These are phyloP conservation scores for Apiotrichum sp. DNA, from an alignment of 1,284 basidiomycete species.

Conservation along the genomic window DNA sequence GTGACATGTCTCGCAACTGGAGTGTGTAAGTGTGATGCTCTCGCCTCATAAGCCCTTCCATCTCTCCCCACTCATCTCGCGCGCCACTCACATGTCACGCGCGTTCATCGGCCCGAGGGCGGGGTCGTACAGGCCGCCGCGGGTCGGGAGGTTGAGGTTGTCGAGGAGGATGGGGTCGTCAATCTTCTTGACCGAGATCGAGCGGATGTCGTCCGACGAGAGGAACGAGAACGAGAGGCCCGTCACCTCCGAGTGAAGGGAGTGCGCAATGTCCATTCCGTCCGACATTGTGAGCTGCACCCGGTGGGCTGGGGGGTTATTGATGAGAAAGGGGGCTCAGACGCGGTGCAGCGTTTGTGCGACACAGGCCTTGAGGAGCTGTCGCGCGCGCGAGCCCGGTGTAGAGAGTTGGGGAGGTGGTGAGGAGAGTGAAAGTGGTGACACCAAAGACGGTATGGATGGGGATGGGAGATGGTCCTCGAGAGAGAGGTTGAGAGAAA, in stretches of 20 bases:
- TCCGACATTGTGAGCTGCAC: conserved; percentile 6
- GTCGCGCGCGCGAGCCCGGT: conserved; percentile 8
- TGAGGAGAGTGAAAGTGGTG: conserved; percentile 3
- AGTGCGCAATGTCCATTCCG: conserved; percentile 85
- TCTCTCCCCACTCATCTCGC: no score
- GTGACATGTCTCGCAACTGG: conserved; percentile 86
- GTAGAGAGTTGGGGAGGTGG: not conserved
- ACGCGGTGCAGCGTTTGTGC: conserved; percentile 13
- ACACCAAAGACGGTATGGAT: no score
- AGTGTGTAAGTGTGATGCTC: not conserved
- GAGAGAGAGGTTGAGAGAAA: no score
- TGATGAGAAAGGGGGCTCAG: conserved; percentile 2
- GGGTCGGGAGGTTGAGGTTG: conserved; percentile 85
- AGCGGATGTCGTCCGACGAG: conserved; percentile 76
- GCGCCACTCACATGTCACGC: conserved; percentile 79
- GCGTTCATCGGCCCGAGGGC: conserved; percentile 83
- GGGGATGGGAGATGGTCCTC: no score
- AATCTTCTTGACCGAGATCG: conserved; percentile 95
- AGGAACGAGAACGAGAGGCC: conserved; percentile 94
- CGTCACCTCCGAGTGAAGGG: conserved; percentile 74
- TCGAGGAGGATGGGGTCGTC: conserved; percentile 89
- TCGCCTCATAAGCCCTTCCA: no score
- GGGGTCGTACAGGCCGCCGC: conserved; percentile 92
- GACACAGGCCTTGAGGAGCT: not conserved
- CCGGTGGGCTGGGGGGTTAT: not conserved